These are phyloP conservation scores for Balamuthia mandrillaris DNA, from an alignment of 208 protist genomes.

Conservation along the genomic window DNA sequence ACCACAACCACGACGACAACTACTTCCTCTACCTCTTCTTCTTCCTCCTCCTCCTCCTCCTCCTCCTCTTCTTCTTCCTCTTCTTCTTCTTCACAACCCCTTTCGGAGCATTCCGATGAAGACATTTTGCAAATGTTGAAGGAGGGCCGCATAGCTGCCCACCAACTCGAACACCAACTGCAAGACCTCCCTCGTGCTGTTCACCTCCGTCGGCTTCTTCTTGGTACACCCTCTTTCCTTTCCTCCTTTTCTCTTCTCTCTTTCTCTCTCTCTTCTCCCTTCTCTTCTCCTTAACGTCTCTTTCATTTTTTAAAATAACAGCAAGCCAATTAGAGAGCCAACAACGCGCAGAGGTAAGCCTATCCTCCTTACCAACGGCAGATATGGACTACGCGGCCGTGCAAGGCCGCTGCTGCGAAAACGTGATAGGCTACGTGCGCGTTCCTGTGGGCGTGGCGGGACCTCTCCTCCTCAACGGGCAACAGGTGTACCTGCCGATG, in stretches of 20 bases:
- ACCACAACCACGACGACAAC: too few relatives aligned
- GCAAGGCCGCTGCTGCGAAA: slow-evolving; percentile 90
- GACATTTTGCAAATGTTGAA: slow-evolving; percentile 22
- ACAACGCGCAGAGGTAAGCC: slow-evolving; percentile 2
- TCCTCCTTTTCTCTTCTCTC: not conserved
- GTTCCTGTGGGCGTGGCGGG: slow-evolving; percentile 91
- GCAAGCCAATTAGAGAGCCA: not conserved
- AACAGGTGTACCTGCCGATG: slow-evolving; percentile 87
- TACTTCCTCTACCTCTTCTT: too few relatives aligned
- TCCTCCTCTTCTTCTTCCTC: too few relatives aligned
- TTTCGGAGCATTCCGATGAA: slow-evolving; percentile 12
- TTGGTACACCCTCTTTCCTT: not conserved
- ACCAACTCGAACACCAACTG: slow-evolving; percentile 42
- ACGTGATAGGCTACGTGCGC: slow-evolving; percentile 92
- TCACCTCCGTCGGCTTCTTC: not conserved
- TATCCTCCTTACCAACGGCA: slow-evolving; percentile 75
- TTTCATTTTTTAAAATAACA: too few relatives aligned
- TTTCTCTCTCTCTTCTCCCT: not conserved
- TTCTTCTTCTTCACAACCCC: not conserved
- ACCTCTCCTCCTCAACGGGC: slow-evolving; percentile 87
- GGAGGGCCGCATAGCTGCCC: not conserved
- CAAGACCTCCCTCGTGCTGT: slow-evolving; percentile 35
- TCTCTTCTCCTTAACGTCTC: not conserved
- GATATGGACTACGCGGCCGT: slow-evolving; percentile 84
- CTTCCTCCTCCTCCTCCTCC: too few relatives aligned